Conservation (phyloP, 495 filamentous ascomycete species). For the Glarea lozoyensis region DNA sequence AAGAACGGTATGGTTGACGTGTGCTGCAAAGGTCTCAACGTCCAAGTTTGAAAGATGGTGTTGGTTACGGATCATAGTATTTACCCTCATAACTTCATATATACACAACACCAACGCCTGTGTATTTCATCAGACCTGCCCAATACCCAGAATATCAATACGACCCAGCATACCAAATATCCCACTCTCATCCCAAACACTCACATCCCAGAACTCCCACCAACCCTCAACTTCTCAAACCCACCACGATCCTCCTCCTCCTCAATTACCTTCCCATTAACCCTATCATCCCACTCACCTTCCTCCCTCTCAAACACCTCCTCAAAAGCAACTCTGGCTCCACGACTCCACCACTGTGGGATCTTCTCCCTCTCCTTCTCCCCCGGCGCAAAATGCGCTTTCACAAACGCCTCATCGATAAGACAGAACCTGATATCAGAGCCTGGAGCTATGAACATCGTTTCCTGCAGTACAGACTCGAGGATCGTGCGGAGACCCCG, state of each 20-base stretch:
- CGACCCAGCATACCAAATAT: not conserved
- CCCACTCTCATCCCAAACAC: slow-evolving; percentile 5
- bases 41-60: too few relatives aligned
- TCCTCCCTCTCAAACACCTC: slow-evolving; percentile 46
- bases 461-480: slow-evolving; percentile 76
- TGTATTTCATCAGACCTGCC: too few relatives aligned
- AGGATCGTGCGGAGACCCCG: slow-evolving; percentile 81
- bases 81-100: too few relatives aligned
- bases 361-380: slow-evolving; percentile 5
- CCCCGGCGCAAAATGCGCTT: slow-evolving; percentile 1
- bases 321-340: slow-evolving; percentile 41
- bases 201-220: slow-evolving; percentile 34
- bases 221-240: slow-evolving; percentile 32
- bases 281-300: slow-evolving; percentile 24
- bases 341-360: slow-evolving; percentile 28
- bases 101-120: not conserved
- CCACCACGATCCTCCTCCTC: slow-evolving; percentile 13
- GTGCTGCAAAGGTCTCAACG: too few relatives aligned
- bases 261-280: not conserved
- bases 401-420: slow-evolving; percentile 15
- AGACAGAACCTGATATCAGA: slow-evolving; percentile 45
- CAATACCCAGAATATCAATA: too few relatives aligned
- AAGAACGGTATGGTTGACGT: too few relatives aligned
- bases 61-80: too few relatives aligned
- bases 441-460: slow-evolving; percentile 87